Base-by-base conservation (phyloP, 768 basidiomycete genomes). In the Multifurca ochricompacta region DNA sequence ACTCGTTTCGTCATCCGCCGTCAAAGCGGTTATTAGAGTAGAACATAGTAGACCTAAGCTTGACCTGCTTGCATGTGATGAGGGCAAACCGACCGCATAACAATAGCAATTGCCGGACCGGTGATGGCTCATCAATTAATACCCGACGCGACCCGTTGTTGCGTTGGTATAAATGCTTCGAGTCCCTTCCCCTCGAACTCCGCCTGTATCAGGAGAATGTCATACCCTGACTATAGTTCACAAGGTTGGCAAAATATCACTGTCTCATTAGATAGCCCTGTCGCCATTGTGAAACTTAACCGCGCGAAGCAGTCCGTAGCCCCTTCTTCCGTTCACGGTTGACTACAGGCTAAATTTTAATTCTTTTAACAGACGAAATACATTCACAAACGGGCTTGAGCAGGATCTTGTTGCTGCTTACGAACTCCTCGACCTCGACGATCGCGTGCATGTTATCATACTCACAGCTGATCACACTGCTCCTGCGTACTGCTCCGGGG, bases 401-500 rank as follows among this genome's bases (percentile, higher is more conserved):
- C 25, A 64, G 0, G 77, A 80, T 13, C 60, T 79, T 34, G 65
- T 73, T 31, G 64, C 72, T 40, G 70, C 70, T 1, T 79, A 78
- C 55, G 71, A 71, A 18, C 59, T 77, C 3, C 71, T 71, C 18
- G 77, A 80, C 67, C 69, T 65, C 43, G 80, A 81, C 53, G 79
- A 80, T 59, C 71, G 75, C 35, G 74, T 81, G 19, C 71, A 74
- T 34, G 79, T 69, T 0, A 72, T 80, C 16, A 70, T 81, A 18
- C 59, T 79, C 34, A 80, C 78, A 2, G 74, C 79, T 0, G 78
- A 80, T 43, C 73, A 68, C 45, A 72, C 68, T 7, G 76, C 78
- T 2, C 70, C 75, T 18, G 79, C 78, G 1, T 82, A 70, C 58
- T 80, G 80, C 60, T 73, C 79, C 19, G 80, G 80, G 1, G 80